A percentile compares a stretch with the other conserved stretches of the same genome.
Conservation (phyloP, 2,329 filamentous ascomycete species). For the Byssochlamys sp. region DNA sequence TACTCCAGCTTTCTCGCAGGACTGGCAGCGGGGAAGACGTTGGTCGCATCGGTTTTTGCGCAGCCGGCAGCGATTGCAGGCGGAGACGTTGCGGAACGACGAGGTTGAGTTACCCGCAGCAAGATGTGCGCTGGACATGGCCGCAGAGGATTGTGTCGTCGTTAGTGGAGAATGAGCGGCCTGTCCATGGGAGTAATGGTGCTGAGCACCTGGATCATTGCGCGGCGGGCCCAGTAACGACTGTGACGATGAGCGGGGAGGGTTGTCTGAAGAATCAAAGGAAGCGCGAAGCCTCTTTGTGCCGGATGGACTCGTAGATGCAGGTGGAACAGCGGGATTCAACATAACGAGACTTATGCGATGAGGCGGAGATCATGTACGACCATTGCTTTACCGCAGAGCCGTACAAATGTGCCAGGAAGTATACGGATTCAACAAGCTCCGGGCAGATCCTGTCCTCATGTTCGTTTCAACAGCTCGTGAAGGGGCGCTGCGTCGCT, state of each 20-base stretch:
- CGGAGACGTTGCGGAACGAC: slow-evolving; percentile 75
- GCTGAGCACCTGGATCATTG: slow-evolving; percentile 4
- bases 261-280: slow-evolving; percentile 16
- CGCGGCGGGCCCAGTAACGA: slow-evolving; percentile 2
- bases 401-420: neutral
- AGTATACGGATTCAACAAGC: neutral
- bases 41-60: slow-evolving; percentile 95
- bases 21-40: slow-evolving; percentile 77
- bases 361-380: neutral
- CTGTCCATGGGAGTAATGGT: slow-evolving; percentile 7
- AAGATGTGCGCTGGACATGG: slow-evolving; percentile 16
- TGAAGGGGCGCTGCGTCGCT: neutral
- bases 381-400: neutral
- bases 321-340: slow-evolving; percentile 19
- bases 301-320: slow-evolving; percentile 22
- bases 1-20: slow-evolving; percentile 84
- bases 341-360: slow-evolving; percentile 20
- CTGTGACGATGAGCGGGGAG: slow-evolving; percentile 13
- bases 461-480: neutral
- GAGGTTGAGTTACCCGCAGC: slow-evolving; percentile 20
- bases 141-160: slow-evolving; percentile 9
- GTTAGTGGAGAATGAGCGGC: slow-evolving; percentile 9
- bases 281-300: slow-evolving; percentile 29
- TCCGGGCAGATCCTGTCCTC: neutral
- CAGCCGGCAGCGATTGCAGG: slow-evolving; percentile 83